phyloP scores from a whole-genome alignment of 805 yeast species.

The Cyberlindnera mrakii region DNA sequence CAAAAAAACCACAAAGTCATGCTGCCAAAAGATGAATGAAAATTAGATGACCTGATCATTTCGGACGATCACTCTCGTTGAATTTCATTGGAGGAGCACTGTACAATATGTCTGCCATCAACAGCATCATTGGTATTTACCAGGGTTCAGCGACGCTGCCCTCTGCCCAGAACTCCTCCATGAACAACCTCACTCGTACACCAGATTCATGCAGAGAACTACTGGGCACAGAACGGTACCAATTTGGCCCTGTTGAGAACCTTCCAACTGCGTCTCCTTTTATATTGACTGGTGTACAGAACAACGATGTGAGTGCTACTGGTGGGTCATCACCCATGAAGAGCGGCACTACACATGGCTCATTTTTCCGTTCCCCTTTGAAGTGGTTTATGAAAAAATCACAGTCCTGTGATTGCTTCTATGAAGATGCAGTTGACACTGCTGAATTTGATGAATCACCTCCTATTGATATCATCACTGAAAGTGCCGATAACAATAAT shows the following conservation, averaged over 20 bases:
- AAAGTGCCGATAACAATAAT: neutral
- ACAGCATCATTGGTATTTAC: slow-evolving; percentile 1
- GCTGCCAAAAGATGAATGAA: too few species aligned
- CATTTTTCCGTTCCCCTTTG: slow-evolving; percentile 3
- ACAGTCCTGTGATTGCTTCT: neutral
- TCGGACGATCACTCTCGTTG: too few species aligned
- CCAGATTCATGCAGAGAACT: too few species aligned
- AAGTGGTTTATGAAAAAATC: slow-evolving; percentile 5
- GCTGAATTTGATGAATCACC: neutral
- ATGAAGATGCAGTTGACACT: neutral
- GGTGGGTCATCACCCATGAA: neutral
- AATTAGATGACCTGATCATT: too few species aligned
- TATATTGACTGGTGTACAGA: neutral
- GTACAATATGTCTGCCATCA: neutral
- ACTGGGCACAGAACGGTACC: too few species aligned
- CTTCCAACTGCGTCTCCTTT: slow-evolving; percentile 1
- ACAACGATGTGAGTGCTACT: neutral
- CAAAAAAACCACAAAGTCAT: too few species aligned
- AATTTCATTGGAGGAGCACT: too few species aligned
- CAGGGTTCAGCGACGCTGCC: slow-evolving; percentile 1
- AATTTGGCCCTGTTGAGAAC: neutral
- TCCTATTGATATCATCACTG: neutral
- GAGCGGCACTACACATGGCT: neutral
- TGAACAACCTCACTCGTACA: too few species aligned
- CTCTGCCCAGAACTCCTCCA: too few species aligned